phyloP scores from a whole-genome alignment of 192 early-diverging fungal genomes.

The Hyaloraphidium curvatum region DNA sequence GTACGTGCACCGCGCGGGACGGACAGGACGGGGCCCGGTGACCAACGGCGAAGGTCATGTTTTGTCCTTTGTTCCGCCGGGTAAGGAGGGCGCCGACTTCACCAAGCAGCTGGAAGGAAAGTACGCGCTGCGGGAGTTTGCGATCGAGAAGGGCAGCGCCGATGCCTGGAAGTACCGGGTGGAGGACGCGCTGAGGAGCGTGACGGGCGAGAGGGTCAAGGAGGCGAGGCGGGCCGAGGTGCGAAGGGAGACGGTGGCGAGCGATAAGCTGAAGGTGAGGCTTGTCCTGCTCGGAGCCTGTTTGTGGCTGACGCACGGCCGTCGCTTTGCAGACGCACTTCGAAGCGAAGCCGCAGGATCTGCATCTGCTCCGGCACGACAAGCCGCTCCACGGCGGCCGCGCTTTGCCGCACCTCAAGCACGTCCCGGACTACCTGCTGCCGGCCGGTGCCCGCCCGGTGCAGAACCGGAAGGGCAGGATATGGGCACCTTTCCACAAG shows the following conservation, averaged over 20 bases:
- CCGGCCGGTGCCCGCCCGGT: too few species aligned
- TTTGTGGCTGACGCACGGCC: background rate
- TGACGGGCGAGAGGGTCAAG: slow-evolving; percentile 54
- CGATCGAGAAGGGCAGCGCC: slow-evolving; percentile 58
- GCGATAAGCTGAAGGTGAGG: slow-evolving; percentile 70
- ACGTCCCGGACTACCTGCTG: slow-evolving; percentile 83
- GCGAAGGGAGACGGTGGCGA: slow-evolving; percentile 84
- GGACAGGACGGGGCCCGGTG: slow-evolving; percentile 64
- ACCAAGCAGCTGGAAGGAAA: too few species aligned
- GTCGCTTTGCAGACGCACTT: slow-evolving; percentile 47
- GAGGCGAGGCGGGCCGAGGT: slow-evolving; percentile 91
- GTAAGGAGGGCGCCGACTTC: too few species aligned
- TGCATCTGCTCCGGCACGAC: slow-evolving; percentile 82
- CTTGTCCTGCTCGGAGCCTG: background rate
- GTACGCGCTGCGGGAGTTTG: too few species aligned
- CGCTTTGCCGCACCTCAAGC: slow-evolving; percentile 76
- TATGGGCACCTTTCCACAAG: too few species aligned
- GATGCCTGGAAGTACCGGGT: slow-evolving; percentile 83
- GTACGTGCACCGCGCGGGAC: slow-evolving; percentile 85
- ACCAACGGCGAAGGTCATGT: too few species aligned
- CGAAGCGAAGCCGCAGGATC: slow-evolving; percentile 85
- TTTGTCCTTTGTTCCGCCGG: too few species aligned
- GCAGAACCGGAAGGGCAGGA: too few species aligned
- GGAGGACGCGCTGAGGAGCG: slow-evolving; percentile 60
- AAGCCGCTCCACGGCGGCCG: slow-evolving; percentile 60